These are phyloP conservation scores for Cyclotella atomus DNA, from an alignment of 108 stramenopile genomes.

Conservation along the genomic window DNA sequence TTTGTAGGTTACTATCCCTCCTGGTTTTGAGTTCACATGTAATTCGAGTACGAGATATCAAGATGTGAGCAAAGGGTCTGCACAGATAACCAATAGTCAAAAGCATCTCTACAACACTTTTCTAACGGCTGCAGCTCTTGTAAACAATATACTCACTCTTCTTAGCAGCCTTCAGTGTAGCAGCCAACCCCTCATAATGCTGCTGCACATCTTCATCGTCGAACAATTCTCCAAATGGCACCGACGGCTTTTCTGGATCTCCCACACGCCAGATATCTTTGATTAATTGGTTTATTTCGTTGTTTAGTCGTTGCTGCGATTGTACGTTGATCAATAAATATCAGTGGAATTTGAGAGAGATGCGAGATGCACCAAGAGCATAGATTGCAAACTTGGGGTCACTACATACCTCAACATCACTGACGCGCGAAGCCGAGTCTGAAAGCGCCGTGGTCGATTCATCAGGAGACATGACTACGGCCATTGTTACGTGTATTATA, in stretches of 20 bases:
- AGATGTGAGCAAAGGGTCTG: no score
- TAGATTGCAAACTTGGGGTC: not conserved
- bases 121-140: no score
- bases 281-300: constrained; percentile 37
- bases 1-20: constrained; percentile 65
- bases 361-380: not conserved
- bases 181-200: constrained; percentile 72
- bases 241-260: constrained; percentile 43
- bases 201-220: constrained; percentile 75
- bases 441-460: not conserved
- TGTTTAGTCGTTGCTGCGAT: constrained; percentile 25
- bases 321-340: not conserved
- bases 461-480: not conserved
- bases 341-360: not conserved
- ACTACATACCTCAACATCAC: constrained; percentile 25
- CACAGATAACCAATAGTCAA: no score
- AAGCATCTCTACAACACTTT: no score
- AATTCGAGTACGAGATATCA: not conserved
- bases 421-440: constrained; percentile 14
- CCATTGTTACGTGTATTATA: not conserved
- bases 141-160: constrained; percentile 46
- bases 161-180: constrained; percentile 72
- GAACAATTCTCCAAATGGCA: constrained; percentile 67
- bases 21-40: constrained; percentile 5
- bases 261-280: constrained; percentile 50